Percentiles rank a stretch among this genome's conserved stretches.
These are phyloP conservation scores for Cafeteria roenbergensis DNA, from an alignment of 108 stramenopile genomes.

Conservation along the genomic window DNA sequence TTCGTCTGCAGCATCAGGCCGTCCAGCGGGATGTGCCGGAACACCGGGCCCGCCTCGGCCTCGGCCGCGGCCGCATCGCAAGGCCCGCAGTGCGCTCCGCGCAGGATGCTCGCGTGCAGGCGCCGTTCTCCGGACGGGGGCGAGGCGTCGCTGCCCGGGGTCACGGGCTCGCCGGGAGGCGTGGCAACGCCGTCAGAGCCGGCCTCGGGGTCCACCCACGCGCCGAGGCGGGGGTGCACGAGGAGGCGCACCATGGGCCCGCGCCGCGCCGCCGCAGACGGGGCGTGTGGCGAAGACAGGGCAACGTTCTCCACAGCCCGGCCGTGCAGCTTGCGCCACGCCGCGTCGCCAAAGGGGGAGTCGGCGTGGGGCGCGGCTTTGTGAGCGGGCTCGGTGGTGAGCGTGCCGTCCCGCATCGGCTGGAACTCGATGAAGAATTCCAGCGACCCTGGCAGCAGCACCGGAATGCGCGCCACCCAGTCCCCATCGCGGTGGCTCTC, in stretches of 20 bases:
- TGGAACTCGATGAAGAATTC: neutral
- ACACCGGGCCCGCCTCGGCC: no score
- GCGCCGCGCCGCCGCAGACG: no score
- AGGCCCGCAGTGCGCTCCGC: no score
- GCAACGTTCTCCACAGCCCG: neutral
- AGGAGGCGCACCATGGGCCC: neutral
- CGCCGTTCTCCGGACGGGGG: no score
- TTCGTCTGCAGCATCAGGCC: conserved; percentile 1
- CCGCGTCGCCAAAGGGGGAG: neutral
- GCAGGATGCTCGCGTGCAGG: no score
- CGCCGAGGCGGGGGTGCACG: neutral
- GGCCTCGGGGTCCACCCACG: neutral
- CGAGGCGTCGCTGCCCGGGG: no score
- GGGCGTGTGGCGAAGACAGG: neutral
- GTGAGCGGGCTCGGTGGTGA: neutral
- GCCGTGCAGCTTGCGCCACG: neutral
- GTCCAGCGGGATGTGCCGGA: neutral
- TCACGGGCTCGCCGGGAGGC: neutral
- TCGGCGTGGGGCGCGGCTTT: neutral
- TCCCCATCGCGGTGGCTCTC: neutral
- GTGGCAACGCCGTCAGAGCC: neutral
- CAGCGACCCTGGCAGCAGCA: neutral
- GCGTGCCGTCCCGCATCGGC: neutral
- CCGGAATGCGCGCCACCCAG: neutral
- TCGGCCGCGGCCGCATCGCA: no score